Conservation (phyloP, 495 filamentous ascomycete species). For the Xylaria scruposa region DNA sequence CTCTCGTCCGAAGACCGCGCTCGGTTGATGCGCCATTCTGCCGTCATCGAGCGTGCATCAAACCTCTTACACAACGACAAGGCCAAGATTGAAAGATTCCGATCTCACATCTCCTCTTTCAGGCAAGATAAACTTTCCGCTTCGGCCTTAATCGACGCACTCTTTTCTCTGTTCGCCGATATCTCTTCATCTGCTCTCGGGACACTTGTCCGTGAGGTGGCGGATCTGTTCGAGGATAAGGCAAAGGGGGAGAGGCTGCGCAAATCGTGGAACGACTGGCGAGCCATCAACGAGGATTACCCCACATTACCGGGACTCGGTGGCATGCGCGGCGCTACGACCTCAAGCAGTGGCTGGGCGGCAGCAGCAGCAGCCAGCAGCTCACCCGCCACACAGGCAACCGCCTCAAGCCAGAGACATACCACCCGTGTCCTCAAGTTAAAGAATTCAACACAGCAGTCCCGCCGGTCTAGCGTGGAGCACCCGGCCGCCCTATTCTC, state of each 20-base stretch:
- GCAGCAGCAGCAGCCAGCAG: conserved; percentile 54
- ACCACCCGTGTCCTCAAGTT: conserved; percentile 54
- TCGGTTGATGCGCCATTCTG: conserved; percentile 73
- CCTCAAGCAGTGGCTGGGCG: conserved; percentile 58
- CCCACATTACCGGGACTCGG: conserved; percentile 80
- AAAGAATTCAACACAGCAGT: conserved; percentile 55
- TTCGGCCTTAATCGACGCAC: conserved; percentile 77
- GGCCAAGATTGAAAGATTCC: conserved; percentile 77
- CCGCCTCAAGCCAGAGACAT: conserved; percentile 44
- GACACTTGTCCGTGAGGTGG: conserved; percentile 88
- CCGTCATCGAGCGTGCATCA: conserved; percentile 84
- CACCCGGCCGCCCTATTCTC: conserved; percentile 33
- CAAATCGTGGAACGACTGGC: conserved; percentile 92
- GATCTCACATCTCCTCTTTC: conserved; percentile 76
- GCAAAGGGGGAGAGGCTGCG: conserved; percentile 73
- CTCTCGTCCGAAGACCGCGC: conserved; percentile 79
- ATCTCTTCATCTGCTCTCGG: conserved; percentile 78
- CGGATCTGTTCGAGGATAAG: conserved; percentile 89
- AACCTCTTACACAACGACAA: conserved; percentile 78
- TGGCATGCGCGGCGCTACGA: conserved; percentile 60
- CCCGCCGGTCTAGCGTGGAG: conserved; percentile 35
- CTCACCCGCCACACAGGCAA: conserved; percentile 45
- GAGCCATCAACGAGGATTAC: conserved; percentile 94
- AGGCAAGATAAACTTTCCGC: conserved; percentile 70
- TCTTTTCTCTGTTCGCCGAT: conserved; percentile 80